Evolutionary conservation across 352 stramenopile species (phyloP).

Genomic region (Phytophthora nicotianae): DNA sequence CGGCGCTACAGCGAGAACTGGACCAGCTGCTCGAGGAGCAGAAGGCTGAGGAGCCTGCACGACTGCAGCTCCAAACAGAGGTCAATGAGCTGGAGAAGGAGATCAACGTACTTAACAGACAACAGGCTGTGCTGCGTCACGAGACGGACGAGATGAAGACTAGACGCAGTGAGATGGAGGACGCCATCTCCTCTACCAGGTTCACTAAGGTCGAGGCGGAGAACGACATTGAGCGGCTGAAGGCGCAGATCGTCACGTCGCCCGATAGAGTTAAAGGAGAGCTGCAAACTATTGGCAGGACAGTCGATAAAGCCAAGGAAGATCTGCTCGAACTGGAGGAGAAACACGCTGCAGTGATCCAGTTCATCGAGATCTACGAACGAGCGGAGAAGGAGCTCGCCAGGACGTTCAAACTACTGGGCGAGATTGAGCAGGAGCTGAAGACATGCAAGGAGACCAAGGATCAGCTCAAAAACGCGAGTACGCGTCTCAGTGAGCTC

Average conservation of each 20-base stretch:
- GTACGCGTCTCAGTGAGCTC: constrained; percentile 60
- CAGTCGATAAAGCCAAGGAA: constrained; percentile 77
- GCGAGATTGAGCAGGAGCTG: constrained; percentile 69
- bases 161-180: constrained; percentile 81
- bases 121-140: constrained; percentile 87
- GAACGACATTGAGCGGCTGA: constrained; percentile 77
- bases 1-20: constrained; percentile 62
- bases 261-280: constrained; percentile 86
- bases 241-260: constrained; percentile 90
- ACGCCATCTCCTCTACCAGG: constrained; percentile 62
- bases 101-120: constrained; percentile 92
- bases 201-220: constrained; percentile 89
- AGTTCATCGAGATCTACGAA: constrained; percentile 71
- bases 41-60: constrained; percentile 57
- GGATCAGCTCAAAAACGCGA: constrained; percentile 65
- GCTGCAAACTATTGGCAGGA: constrained; percentile 53
- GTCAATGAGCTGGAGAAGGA: constrained; percentile 84
- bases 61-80: constrained; percentile 75
- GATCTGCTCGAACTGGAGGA: constrained; percentile 72
- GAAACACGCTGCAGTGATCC: constrained; percentile 55
- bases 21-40: constrained; percentile 63
- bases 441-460: constrained; percentile 74
- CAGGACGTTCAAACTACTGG: constrained; percentile 66
- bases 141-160: constrained; percentile 84
- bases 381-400: constrained; percentile 71